Evolutionary conservation across 306 rosid genomes (phyloP).

Genomic region (Cicer bijugum): DNA sequence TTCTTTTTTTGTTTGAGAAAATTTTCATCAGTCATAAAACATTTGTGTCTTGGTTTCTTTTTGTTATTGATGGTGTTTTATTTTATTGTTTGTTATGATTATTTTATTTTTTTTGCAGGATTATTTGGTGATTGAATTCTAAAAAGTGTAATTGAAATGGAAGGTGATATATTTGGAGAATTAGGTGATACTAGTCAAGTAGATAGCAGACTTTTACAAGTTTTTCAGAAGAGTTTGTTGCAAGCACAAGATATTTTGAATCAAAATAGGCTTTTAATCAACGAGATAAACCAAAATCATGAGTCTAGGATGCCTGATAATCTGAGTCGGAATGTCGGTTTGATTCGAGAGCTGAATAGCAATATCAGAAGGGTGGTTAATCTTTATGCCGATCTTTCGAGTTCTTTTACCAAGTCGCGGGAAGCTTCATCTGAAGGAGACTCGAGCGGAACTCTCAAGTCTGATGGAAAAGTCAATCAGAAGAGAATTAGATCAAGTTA

Average conservation of each 20-base stretch:
- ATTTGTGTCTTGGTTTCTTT: constrained; percentile 17
- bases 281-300: constrained; percentile 89
- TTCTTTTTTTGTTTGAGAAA: background rate
- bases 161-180: constrained; percentile 71
- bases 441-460: constrained; percentile 71
- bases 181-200: constrained; percentile 63
- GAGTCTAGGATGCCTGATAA: constrained; percentile 80
- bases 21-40: background rate
- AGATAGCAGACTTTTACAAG: constrained; percentile 68
- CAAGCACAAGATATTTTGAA: constrained; percentile 93
- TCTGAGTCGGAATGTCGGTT: constrained; percentile 74
- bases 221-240: constrained; percentile 80
- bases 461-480: constrained; percentile 76
- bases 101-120: constrained; percentile 50
- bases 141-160: constrained; percentile 55
- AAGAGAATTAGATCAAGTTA: constrained; percentile 78
- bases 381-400: constrained; percentile 86
- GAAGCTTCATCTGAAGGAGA: constrained; percentile 89
- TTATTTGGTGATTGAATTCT: constrained; percentile 45
- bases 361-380: constrained; percentile 92
- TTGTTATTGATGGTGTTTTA: constrained; percentile 30
- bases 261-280: constrained; percentile 82
- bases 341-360: constrained; percentile 87
- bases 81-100: background rate
- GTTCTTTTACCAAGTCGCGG: constrained; percentile 65